Evolutionary conservation across 2,329 filamentous ascomycete genomes (phyloP), one percentile per base, ranked within the genome.

Genomic region (Fusarium goolgardi): DNA sequence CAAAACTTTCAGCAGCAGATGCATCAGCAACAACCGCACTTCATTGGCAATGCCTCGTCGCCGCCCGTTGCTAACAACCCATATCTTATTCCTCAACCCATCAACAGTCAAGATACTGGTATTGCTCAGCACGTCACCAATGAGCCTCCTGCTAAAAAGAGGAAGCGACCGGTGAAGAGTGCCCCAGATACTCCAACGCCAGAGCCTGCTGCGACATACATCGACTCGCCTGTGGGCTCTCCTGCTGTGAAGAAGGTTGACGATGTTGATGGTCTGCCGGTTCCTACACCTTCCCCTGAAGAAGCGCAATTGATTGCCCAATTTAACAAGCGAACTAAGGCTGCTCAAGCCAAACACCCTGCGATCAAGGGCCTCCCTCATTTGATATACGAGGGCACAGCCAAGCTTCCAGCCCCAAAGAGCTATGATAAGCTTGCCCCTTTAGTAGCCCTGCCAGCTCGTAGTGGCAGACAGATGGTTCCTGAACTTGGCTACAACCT

Each of bases 371-470:
- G 80, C 4, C 74, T 81, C 5, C 77, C 79, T 2, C 73, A 79
- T 63, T 71, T 83, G 7, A 72, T 78, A 4, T 79, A 76, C 32
- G 76, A 78, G 23, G 80, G 76, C 3, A 78, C 73, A n/a, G 72
- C 78, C n/a, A 82, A 81, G 62, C 73, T 83, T 46, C 77, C 81
- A 65, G 78, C 77, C 1, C 80, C 81, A 7, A 83, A 83, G 66
- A 81, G 79, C 55, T 82, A 81, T 55, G 81, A 83, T 45, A 82
- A 82, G 62, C 73, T 83, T 35, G 75, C 79, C 1, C 81, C 81
- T 8, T 71, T 82, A 27, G 79, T 83, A 18, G 80, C 81, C 9
- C 63, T 81, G 21, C 79, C 81, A 10, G 72, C 81, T 16, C 77
- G 76, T 40, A 81, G 75, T 23, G 78, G 79, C 11, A 79, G 77